These are phyloP conservation scores for Elsinoe fawcettii DNA, from an alignment of 2,329 filamentous ascomycete species.

Conservation along the genomic window DNA sequence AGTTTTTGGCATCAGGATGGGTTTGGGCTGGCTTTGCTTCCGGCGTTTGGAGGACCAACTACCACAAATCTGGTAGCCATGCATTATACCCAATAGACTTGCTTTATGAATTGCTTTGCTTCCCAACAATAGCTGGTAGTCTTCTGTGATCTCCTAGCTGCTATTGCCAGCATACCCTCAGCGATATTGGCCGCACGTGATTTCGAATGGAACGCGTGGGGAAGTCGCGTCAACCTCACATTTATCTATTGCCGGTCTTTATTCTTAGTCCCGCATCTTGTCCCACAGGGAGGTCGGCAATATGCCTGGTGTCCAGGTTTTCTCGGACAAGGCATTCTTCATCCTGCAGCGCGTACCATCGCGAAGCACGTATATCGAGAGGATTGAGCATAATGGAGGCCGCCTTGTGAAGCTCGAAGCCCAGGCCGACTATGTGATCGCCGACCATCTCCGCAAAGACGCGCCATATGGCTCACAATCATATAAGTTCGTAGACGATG, in stretches of 20 bases:
- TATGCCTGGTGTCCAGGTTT: slow-evolving; percentile 32
- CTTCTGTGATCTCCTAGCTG: not conserved
- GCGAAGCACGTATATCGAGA: slow-evolving; percentile 41
- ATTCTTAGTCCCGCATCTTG: not conserved
- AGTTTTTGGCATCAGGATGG: not conserved
- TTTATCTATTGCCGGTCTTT: not conserved
- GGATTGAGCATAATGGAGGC: slow-evolving; percentile 50
- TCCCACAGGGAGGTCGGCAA: not conserved
- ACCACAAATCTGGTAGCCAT: not conserved
- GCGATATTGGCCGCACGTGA: not conserved
- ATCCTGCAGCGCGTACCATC: slow-evolving; percentile 47
- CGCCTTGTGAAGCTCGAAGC: slow-evolving; percentile 45
- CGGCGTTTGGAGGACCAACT: not conserved
- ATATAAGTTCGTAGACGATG: slow-evolving; percentile 51
- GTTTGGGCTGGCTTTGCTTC: not conserved
- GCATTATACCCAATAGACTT: slow-evolving; percentile 1
- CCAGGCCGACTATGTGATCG: slow-evolving; percentile 50
- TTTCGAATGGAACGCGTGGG: not conserved
- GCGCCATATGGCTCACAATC: slow-evolving; percentile 47
- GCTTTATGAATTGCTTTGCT: not conserved
- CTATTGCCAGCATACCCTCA: no score
- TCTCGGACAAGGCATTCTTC: slow-evolving; percentile 51
- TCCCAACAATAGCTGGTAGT: not conserved
- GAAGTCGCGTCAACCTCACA: not conserved
- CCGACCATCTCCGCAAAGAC: slow-evolving; percentile 49